Base-by-base conservation (phyloP, 495 filamentous ascomycete genomes). In the Lophiotrema nucula region DNA sequence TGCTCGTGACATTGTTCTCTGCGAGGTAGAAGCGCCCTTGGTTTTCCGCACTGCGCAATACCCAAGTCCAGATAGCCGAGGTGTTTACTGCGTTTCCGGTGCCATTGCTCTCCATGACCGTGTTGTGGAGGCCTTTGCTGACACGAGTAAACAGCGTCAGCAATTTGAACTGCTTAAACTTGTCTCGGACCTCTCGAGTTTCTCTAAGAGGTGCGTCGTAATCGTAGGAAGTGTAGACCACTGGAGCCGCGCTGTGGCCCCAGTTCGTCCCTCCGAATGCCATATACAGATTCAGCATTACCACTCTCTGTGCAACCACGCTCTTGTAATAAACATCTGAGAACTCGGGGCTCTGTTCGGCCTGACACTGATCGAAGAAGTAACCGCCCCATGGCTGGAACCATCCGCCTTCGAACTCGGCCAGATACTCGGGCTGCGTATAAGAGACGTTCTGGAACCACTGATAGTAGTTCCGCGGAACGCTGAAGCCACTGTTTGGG, bases 161-260 rank as follows among this genome's bases (percentile, higher is more conserved):
- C 25, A 82, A 68, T 55, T 86, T 85, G 12, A 77, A 83, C 64
- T 84, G 79, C 45, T 78, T 74, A 62, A 81, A 84, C 59, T 85
- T 85, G 39, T 74, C 72, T 4, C 75, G 70, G 18, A 85, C 79
- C 15, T 73, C 71, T 11, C 83, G 77, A 50, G 77, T 77, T 53
- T 85, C 82, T 0, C 76, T 74, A 22, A 84, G 79, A 2, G 83
- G 80, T 1, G 83, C 77, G 3, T 75, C 79, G 64, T 85, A 83
- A 62, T 84, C 81, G 47, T 84, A 83, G 67, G 64, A 50, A 70
- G 55, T 58, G 38, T 64, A 64, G 15, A 58, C 60, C 55, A 54
- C 23, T 6, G 41, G 24, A 15, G 60, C 27, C 71, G 68, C 1
- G 71, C 71, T 63, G 18, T 63, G 60, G 2, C 53, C 60, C 80